Evolutionary conservation across 352 stramenopile species (phyloP), one percentile per base, ranked within the genome.

Genomic region (Phytophthora tubulina): DNA sequence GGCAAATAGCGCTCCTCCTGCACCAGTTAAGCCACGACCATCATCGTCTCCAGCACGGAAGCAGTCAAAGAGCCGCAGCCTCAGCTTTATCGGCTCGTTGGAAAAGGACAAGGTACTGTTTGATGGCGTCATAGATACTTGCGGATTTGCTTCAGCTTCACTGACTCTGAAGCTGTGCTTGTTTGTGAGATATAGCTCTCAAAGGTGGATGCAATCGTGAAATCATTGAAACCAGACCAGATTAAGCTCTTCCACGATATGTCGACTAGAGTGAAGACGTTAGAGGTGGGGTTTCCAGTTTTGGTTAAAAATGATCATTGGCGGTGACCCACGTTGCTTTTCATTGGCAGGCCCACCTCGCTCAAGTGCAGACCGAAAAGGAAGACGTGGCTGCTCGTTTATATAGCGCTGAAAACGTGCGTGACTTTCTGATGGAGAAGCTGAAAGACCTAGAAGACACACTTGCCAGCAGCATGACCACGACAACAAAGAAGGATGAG

Each of bases 201-300:
- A 1, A 92, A 92, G 57, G 82, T 87, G 2, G 86, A 94, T 41
- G 76, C 82, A 59, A 93, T 96, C 39, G 84, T 94, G 10, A 91
- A 93, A 63, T 88, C 85, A 31, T 69, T 96, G 6, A 96, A 91
- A 55, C 89, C 90, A 36, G 83, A 93, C 41, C 86, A 94, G 61
- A 92, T 96, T 62, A 96, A 96, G 68, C 67, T 93, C 7, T 94
- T 94, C 49, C 88, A 92, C 41, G 88, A 96, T 27, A 89, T 96
- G 84, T 93, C 86, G 15, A 90, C 82, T 1, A 79, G 82, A 32
- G 76, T 96, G n/a, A 90, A 91, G 59, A 77, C 75, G 7, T 63
- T 96, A 7, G 85, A 95, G 80, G 85, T 93, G 56, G 60, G 35
- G 30, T 2, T 15, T 38, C 6, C 11, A 10, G 41, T 44, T 36